phyloP scores from a whole-genome alignment of 2,329 filamentous ascomycete species.

The Ciborinia camelliae region DNA sequence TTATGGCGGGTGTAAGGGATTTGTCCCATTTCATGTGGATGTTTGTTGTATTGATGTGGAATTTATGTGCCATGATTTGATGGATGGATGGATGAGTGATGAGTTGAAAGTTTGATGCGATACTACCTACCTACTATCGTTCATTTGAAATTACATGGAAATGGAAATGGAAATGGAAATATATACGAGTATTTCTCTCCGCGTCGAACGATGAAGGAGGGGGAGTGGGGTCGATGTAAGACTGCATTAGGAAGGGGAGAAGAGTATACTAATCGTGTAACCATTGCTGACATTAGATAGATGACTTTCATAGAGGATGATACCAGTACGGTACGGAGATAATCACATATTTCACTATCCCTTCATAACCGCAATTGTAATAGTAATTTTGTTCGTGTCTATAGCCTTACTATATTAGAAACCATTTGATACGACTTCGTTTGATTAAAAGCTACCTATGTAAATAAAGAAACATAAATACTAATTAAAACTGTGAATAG shows the following conservation, averaged over 20 bases:
- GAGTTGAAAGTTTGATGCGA: background rate
- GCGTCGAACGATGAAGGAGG: background rate
- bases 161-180: background rate
- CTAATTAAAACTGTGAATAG: too few relatives aligned
- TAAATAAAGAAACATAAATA: too few relatives aligned
- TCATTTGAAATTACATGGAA: background rate
- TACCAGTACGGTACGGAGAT: too few relatives aligned
- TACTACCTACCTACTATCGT: too few relatives aligned
- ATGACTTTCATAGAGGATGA: too few relatives aligned
- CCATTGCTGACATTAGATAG: too few relatives aligned
- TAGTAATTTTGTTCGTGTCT: too few relatives aligned
- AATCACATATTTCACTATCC: too few relatives aligned
- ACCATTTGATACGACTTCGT: too few relatives aligned
- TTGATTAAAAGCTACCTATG: too few relatives aligned
- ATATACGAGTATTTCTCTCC: background rate
- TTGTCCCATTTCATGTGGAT: slow-evolving; percentile 50
- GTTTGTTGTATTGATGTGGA: slow-evolving; percentile 27
- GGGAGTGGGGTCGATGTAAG: slow-evolving; percentile 1
- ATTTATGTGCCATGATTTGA: slow-evolving; percentile 26
- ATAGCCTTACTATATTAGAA: too few relatives aligned
- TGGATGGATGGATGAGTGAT: background rate
- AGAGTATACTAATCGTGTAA: background rate
- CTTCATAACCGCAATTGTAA: too few relatives aligned
- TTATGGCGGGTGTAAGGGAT: slow-evolving; percentile 44
- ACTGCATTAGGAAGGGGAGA: background rate